Conservation (phyloP, 176 grass and related monocot genomes). For the Olyra latifolia region DNA sequence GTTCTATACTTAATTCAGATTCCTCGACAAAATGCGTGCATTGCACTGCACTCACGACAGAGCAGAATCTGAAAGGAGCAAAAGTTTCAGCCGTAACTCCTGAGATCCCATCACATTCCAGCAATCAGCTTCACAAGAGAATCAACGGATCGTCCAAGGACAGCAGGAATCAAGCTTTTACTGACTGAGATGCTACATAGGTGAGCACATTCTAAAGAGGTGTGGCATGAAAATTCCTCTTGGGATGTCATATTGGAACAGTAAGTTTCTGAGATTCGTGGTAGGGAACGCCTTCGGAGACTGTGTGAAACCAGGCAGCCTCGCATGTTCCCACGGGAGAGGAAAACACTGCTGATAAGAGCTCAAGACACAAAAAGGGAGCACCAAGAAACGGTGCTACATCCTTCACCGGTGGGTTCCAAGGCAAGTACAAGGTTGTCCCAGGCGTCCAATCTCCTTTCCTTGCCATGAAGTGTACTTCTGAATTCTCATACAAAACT, state of each 20-base stretch:
- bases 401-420: slow-evolving; percentile 40
- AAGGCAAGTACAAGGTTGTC: slow-evolving; percentile 28
- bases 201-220: slow-evolving; percentile 7
- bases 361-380: slow-evolving; percentile 12
- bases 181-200: slow-evolving; percentile 28
- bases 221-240: neutral
- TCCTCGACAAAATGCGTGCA: neutral
- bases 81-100: neutral
- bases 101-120: neutral
- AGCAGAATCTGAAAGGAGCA: slow-evolving; percentile 7
- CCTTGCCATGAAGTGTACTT: slow-evolving; percentile 39
- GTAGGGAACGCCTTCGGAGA: neutral
- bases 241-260: neutral
- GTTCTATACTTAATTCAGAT: neutral
- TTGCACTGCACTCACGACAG: neutral
- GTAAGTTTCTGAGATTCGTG: neutral
- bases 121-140: neutral
- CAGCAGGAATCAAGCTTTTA: neutral
- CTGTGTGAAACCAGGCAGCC: neutral
- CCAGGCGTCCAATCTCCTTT: slow-evolving; percentile 24
- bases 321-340: neutral
- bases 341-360: neutral
- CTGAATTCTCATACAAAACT: slow-evolving; percentile 19
- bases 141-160: neutral
- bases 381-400: neutral